Evolutionary conservation across 139 green algal genomes (phyloP).

Genomic region (Astrephomene gubernaculifera): DNA sequence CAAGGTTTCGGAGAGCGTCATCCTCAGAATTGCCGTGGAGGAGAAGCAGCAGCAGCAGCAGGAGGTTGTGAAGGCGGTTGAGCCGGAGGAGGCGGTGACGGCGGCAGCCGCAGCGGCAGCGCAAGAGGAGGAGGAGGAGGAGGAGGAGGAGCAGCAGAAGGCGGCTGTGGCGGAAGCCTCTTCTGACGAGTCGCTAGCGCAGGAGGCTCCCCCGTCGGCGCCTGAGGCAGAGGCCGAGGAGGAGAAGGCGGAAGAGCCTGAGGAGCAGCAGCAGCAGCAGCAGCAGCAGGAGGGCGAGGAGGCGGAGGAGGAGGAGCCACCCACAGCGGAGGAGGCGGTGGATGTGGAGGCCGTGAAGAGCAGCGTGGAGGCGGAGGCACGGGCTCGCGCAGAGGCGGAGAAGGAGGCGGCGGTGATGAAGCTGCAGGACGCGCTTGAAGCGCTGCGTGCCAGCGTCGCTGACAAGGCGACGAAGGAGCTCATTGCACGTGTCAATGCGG

Average conservation of each 20-base stretch:
- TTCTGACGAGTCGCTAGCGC: too few relatives aligned
- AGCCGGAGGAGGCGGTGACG: neutral
- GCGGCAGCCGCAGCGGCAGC: too few relatives aligned
- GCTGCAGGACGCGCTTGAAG: conserved; percentile 31
- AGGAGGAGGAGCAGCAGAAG: neutral
- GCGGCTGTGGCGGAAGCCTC: neutral
- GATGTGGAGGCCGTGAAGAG: conserved; percentile 12
- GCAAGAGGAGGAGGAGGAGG: neutral
- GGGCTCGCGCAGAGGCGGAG: conserved; percentile 22
- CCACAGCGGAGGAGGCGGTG: conserved; percentile 7
- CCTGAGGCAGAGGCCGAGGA: neutral
- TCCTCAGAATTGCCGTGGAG: too few relatives aligned
- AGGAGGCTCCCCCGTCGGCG: neutral
- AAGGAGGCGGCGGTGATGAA: conserved; percentile 20
- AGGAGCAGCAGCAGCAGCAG: neutral
- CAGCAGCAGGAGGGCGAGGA: neutral
- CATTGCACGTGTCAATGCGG: neutral
- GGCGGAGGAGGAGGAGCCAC: conserved; percentile 4
- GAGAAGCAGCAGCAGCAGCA: too few relatives aligned
- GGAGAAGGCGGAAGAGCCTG: neutral
- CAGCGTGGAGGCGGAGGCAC: conserved; percentile 31
- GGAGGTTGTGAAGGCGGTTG: too few relatives aligned
- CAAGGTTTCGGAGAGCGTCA: too few relatives aligned
- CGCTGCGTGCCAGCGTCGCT: neutral
- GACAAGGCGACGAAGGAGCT: neutral